Evolutionary conservation across 331 rosid species (phyloP).

Genomic region (Stylosanthes scabra): DNA sequence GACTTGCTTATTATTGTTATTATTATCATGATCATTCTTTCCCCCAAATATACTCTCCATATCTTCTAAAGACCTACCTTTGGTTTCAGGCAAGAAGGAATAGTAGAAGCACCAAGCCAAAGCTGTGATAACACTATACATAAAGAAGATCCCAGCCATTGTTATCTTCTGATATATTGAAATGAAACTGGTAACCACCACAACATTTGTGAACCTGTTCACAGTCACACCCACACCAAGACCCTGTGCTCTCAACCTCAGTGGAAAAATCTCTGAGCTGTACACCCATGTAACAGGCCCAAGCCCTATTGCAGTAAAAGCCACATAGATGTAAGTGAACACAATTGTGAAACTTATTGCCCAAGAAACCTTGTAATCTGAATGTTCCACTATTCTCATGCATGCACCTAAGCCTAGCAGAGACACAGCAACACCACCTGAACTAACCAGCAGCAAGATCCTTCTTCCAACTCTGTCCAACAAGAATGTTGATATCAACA

Average conservation of each 20-base stretch:
- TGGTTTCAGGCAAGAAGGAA: constrained; percentile 40
- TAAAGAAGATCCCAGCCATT: constrained; percentile 58
- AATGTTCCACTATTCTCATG: constrained; percentile 55
- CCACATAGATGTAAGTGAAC: constrained; percentile 47
- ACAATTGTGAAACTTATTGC: constrained; percentile 45
- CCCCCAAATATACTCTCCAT: constrained; percentile 41
- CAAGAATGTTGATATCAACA: constrained; percentile 48
- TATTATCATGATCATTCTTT: no score
- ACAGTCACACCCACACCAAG: constrained; percentile 61
- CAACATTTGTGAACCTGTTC: constrained; percentile 60
- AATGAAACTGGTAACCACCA: constrained; percentile 57
- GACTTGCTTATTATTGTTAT: background rate
- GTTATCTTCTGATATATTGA: constrained; percentile 65
- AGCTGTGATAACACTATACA: constrained; percentile 17
- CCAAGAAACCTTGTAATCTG: constrained; percentile 52
- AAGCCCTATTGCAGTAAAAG: constrained; percentile 58
- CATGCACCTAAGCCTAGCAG: constrained; percentile 48
- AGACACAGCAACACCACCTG: constrained; percentile 50
- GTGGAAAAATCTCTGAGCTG: constrained; percentile 75
- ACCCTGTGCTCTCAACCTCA: constrained; percentile 76
- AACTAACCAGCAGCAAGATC: constrained; percentile 51
- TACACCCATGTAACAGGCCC: constrained; percentile 84
- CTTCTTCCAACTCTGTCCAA: constrained; percentile 73
- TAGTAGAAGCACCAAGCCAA: constrained; percentile 35
- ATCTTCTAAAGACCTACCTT: constrained; percentile 45